Percentiles rank a stretch among this genome's conserved stretches.
phyloP scores from a whole-genome alignment of 129 eudicot genomes.

The Calendula officinalis region DNA sequence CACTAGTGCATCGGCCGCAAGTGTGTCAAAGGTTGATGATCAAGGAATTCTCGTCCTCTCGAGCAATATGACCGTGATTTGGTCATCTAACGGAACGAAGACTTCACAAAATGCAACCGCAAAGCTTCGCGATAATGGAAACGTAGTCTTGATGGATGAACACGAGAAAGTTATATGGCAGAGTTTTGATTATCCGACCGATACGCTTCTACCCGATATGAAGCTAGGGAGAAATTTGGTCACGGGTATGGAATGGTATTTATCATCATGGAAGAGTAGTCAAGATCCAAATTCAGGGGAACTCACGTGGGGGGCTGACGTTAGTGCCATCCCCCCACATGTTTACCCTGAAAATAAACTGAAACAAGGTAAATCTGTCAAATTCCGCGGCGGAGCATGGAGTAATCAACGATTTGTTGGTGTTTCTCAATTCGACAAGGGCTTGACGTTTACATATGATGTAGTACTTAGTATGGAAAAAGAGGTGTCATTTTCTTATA shows the following conservation, averaged over 20 bases:
- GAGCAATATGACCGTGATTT: not conserved
- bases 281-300: not conserved
- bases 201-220: constrained; percentile 28
- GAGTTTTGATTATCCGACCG: constrained; percentile 30
- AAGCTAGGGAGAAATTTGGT: constrained; percentile 17
- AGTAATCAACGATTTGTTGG: constrained; percentile 19
- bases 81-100: constrained; percentile 24
- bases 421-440: not conserved
- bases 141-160: constrained; percentile 13
- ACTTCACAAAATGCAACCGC: constrained; percentile 5
- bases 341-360: constrained; percentile 24
- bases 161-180: constrained; percentile 2
- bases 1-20: not conserved
- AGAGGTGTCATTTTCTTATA: constrained; percentile 24
- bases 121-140: constrained; percentile 19
- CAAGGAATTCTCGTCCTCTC: constrained; percentile 13
- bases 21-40: constrained; percentile 1
- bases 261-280: constrained; percentile 11
- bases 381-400: constrained; percentile 27
- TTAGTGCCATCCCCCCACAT: too few relatives aligned
- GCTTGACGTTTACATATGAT: not conserved
- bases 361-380: constrained; percentile 2
- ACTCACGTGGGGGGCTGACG: not conserved
- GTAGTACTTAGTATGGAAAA: constrained; percentile 6
- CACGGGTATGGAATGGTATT: constrained; percentile 13